Evolutionary conservation across 768 basidiomycete genomes (phyloP).

Genomic region (Tulasnella sp.): DNA sequence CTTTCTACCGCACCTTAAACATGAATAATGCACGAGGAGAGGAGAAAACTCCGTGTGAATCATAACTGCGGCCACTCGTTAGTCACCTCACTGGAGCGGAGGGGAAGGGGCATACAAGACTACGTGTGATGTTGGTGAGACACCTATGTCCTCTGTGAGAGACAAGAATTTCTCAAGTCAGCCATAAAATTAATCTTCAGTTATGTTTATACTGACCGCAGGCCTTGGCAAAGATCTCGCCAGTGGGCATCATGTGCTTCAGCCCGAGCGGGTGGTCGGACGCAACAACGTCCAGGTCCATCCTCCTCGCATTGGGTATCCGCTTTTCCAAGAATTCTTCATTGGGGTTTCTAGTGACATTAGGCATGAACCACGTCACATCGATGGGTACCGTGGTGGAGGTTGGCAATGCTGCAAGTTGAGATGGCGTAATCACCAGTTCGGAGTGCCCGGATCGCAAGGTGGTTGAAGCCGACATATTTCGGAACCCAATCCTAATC

Average conservation of each 20-base stretch:
- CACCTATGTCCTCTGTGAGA: constrained; percentile 62
- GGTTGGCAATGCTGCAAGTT: constrained; percentile 16
- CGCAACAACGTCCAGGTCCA: constrained; percentile 78
- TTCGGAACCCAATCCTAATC: not conserved
- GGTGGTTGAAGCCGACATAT: not conserved
- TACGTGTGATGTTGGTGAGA: constrained; percentile 70
- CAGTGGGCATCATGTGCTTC: constrained; percentile 90
- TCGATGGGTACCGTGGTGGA: constrained; percentile 47
- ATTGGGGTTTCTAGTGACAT: constrained; percentile 63
- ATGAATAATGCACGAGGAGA: constrained; percentile 91
- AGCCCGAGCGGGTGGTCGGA: constrained; percentile 71
- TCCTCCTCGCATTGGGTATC: constrained; percentile 67
- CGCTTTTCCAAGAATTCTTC: constrained; percentile 65
- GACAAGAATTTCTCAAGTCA: not conserved
- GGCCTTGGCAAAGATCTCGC: constrained; percentile 65
- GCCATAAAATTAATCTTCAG: not conserved
- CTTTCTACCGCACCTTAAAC: constrained; percentile 38
- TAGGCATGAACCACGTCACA: constrained; percentile 93
- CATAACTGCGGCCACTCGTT: constrained; percentile 58
- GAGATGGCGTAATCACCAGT: constrained; percentile 18
- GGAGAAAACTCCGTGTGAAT: constrained; percentile 85
- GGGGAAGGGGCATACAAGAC: constrained; percentile 55
- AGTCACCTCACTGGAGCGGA: not conserved
- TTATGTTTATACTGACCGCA: constrained; percentile 57
- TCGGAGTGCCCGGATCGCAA: constrained; percentile 2